These are phyloP conservation scores for Solanum pimpinellifolium DNA, from an alignment of 257 asterid species.

Conservation along the genomic window DNA sequence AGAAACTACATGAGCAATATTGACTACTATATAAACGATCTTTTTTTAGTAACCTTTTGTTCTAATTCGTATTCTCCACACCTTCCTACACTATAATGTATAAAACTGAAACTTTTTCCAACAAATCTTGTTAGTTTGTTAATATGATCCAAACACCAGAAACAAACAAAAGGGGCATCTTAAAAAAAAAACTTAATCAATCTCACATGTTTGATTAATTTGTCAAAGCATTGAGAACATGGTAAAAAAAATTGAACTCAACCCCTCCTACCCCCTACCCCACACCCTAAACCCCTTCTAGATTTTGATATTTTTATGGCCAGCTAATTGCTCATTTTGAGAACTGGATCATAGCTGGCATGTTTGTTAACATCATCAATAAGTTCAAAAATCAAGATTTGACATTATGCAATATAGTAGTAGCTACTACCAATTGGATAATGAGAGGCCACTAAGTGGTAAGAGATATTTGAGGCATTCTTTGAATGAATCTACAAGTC, in stretches of 20 bases:
- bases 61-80: neutral
- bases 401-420: neutral
- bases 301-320: neutral
- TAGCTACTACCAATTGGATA: neutral
- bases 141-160: neutral
- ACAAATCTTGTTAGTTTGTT: neutral
- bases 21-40: neutral
- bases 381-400: neutral
- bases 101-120: neutral
- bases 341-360: conserved; percentile 11
- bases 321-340: neutral
- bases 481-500: neutral
- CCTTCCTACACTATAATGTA: neutral
- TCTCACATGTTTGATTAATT: neutral
- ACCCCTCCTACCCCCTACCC: no score
- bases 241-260: neutral
- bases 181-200: neutral
- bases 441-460: neutral
- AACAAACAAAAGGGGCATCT: neutral
- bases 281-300: neutral
- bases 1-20: neutral
- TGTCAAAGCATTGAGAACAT: neutral
- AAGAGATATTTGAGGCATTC: neutral
- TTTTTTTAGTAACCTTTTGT: neutral
- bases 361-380: neutral